phyloP scores from a whole-genome alignment of 306 rosid genomes.

The Calophaca sinica region DNA sequence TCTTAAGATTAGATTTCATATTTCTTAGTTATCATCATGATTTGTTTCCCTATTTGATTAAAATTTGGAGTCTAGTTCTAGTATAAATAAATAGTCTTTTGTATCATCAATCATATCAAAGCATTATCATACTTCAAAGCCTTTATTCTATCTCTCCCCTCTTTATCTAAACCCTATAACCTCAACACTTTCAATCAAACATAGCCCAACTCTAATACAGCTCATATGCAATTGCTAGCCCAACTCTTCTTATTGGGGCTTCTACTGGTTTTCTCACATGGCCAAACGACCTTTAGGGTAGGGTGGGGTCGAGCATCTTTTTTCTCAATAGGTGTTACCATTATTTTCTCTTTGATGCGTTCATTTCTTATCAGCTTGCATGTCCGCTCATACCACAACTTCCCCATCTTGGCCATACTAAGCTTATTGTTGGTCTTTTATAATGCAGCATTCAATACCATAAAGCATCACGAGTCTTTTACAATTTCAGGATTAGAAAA shows the following conservation, averaged over 20 bases:
- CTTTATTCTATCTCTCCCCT: not conserved
- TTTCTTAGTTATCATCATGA: not conserved
- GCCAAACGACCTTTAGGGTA: not conserved
- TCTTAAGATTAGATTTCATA: slow-evolving; percentile 7
- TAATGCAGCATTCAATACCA: not conserved
- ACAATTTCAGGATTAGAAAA: not conserved
- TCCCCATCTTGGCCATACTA: not conserved
- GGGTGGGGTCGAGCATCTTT: not conserved
- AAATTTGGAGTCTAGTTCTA: not conserved
- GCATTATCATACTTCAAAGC: not conserved
- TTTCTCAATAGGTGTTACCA: not conserved
- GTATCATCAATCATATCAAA: slow-evolving; percentile 10
- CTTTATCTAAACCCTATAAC: not conserved
- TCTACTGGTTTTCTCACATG: not conserved
- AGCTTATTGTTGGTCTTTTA: not conserved
- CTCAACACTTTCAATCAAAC: not conserved
- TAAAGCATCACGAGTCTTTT: not conserved
- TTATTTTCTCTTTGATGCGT: slow-evolving; percentile 8
- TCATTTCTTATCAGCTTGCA: not conserved
- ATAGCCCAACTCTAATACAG: not conserved
- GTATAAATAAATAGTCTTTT: not conserved
- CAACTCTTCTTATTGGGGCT: slow-evolving; percentile 8
- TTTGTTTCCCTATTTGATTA: not conserved
- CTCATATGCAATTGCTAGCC: not conserved
- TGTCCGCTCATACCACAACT: not conserved